These are phyloP conservation scores for Ajuga chamaepitys DNA, from an alignment of 257 asterid species.

Conservation along the genomic window DNA sequence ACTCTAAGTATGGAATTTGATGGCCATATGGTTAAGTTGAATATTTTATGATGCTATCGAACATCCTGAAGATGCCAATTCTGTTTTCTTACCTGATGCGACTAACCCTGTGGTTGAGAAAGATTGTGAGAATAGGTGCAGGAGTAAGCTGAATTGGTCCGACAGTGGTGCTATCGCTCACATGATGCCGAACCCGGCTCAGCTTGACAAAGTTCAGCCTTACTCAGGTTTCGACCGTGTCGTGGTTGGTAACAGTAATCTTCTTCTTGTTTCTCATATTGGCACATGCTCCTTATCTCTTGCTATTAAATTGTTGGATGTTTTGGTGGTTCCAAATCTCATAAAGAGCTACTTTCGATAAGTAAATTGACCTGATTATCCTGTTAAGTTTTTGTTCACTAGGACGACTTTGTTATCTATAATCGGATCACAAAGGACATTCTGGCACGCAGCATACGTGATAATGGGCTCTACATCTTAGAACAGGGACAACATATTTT, in stretches of 20 bases:
- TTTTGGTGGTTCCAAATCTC: not conserved
- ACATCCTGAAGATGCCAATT: too few relatives aligned
- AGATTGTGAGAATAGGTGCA: too few relatives aligned
- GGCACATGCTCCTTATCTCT: not conserved
- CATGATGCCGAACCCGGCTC: too few relatives aligned
- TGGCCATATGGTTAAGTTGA: too few relatives aligned
- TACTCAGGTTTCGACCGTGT: not conserved
- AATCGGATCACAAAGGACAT: not conserved
- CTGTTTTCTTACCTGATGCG: too few relatives aligned
- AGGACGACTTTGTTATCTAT: not conserved
- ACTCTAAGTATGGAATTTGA: too few relatives aligned
- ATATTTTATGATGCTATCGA: too few relatives aligned
- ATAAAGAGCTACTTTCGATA: not conserved
- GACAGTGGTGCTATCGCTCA: too few relatives aligned
- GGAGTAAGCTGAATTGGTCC: too few relatives aligned
- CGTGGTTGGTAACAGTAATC: not conserved
- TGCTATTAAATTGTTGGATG: not conserved
- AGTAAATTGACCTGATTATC: conserved; percentile 6
- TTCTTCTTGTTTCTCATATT: not conserved
- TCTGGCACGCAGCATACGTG: not conserved
- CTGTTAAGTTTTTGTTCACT: not conserved
- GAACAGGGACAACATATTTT: too few relatives aligned
- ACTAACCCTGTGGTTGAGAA: too few relatives aligned
- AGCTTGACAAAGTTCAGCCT: not conserved
- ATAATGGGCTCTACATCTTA: too few relatives aligned